phyloP scores from a whole-genome alignment of 768 basidiomycete species.

The Suillus hirtellus region DNA sequence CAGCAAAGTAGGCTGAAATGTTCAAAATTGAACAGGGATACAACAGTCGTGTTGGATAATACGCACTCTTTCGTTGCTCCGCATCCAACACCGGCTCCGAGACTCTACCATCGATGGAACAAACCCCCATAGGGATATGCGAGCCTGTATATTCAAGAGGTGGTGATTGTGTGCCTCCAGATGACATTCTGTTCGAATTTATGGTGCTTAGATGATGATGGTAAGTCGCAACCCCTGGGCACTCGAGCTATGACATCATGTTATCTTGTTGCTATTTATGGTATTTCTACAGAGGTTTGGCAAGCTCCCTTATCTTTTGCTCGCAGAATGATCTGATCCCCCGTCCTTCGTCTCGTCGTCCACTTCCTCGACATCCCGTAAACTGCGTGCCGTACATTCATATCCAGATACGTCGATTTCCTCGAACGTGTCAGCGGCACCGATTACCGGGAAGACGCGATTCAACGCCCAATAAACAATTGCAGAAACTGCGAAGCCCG shows the following conservation, averaged over 20 bases:
- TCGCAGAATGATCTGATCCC: neutral
- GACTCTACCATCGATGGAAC: constrained; percentile 41
- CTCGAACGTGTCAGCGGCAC: constrained; percentile 46
- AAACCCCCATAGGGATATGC: constrained; percentile 49
- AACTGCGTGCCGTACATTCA: constrained; percentile 1
- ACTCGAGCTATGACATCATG: neutral
- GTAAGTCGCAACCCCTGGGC: neutral
- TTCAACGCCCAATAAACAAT: constrained; percentile 64
- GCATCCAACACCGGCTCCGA: constrained; percentile 39
- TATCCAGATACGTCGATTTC: constrained; percentile 56
- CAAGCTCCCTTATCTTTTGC: neutral
- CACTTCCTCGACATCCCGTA: neutral
- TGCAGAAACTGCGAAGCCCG: constrained; percentile 71
- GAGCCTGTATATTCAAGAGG: constrained; percentile 51
- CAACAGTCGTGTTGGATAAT: neutral
- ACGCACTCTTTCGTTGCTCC: constrained; percentile 46
- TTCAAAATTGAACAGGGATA: neutral
- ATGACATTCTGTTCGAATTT: constrained; percentile 13
- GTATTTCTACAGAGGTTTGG: too few species aligned
- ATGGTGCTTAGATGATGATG: neutral
- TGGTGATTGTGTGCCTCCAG: constrained; percentile 52
- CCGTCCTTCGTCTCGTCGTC: neutral
- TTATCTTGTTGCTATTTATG: too few species aligned
- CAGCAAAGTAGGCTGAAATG: constrained; percentile 22
- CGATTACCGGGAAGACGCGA: constrained; percentile 57